Evolutionary conservation across 768 basidiomycete genomes (phyloP).

Genomic region (Rhodotorula taiwanensis): DNA sequence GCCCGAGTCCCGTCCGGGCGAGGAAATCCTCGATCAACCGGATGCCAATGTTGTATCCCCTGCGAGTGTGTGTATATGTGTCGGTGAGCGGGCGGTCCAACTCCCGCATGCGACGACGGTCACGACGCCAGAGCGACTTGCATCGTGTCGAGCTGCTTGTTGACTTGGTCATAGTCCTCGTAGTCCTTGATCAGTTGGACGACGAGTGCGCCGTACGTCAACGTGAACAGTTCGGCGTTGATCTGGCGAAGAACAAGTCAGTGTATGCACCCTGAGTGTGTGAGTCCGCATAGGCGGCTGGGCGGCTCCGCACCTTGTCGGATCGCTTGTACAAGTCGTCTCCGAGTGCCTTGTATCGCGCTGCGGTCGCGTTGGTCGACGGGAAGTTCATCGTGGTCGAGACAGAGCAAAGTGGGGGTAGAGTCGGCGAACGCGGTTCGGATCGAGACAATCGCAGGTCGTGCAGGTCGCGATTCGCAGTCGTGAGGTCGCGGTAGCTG

Average conservation of each 20-base stretch:
- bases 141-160: slow-evolving; percentile 87
- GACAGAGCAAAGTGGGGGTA: not conserved
- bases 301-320: slow-evolving; percentile 64
- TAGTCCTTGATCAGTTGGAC: slow-evolving; percentile 99
- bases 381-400: slow-evolving; percentile 12
- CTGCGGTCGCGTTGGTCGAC: not conserved
- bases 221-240: slow-evolving; percentile 95
- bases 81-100: no score
- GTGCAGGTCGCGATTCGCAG: no score
- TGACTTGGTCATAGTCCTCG: slow-evolving; percentile 81
- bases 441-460: no score
- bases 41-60: slow-evolving; percentile 98
- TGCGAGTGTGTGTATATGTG: slow-evolving; percentile 46
- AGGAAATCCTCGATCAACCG: slow-evolving; percentile 95
- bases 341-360: slow-evolving; percentile 60
- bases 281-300: not conserved
- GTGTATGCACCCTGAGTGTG: not conserved
- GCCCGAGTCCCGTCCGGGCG: slow-evolving; percentile 80
- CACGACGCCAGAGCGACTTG: slow-evolving; percentile 34
- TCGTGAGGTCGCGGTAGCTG: no score
- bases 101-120: no score
- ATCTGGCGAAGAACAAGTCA: slow-evolving; percentile 42
- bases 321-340: slow-evolving; percentile 96
- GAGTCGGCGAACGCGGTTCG: no score
- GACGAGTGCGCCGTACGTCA: slow-evolving; percentile 95